Evolutionary conservation across 2,329 filamentous ascomycete species (phyloP).

Genomic region (Sporothrix luriei): DNA sequence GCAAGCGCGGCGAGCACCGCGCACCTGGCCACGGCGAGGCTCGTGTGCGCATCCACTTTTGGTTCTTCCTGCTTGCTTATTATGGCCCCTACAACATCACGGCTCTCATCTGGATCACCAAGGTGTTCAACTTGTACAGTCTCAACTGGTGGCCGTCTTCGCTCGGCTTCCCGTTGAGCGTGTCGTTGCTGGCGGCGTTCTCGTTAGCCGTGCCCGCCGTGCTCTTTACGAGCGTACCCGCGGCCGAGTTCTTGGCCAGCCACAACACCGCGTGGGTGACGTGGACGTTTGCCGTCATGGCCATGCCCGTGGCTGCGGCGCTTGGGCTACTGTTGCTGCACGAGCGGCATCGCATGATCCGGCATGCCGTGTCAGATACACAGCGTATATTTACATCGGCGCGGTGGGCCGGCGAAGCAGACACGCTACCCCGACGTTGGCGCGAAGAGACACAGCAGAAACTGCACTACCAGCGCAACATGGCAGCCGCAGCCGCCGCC

Average conservation of each 20-base stretch:
- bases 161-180: slow-evolving; percentile 65
- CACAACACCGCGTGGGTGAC: slow-evolving; percentile 71
- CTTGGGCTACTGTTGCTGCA: slow-evolving; percentile 65
- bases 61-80: slow-evolving; percentile 71
- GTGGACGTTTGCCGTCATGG: slow-evolving; percentile 72
- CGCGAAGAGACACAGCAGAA: slow-evolving; percentile 22
- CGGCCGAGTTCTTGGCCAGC: slow-evolving; percentile 56
- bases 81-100: slow-evolving; percentile 70
- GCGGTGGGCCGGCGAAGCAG: slow-evolving; percentile 65
- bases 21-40: slow-evolving; percentile 65
- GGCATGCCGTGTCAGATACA: slow-evolving; percentile 65
- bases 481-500: neutral
- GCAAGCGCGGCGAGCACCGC: slow-evolving; percentile 42
- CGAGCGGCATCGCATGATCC: slow-evolving; percentile 63
- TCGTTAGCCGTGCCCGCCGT: slow-evolving; percentile 63
- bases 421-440: slow-evolving; percentile 46
- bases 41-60: slow-evolving; percentile 67
- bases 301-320: slow-evolving; percentile 66
- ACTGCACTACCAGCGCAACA: slow-evolving; percentile 5
- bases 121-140: slow-evolving; percentile 70
- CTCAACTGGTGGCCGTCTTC: slow-evolving; percentile 71
- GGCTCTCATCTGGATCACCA: slow-evolving; percentile 70
- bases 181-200: slow-evolving; percentile 62
- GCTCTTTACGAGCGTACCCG: slow-evolving; percentile 56
- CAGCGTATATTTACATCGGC: slow-evolving; percentile 68